Percentiles rank a stretch among this genome's conserved stretches.
Evolutionary conservation across 768 basidiomycete species (phyloP).

Genomic region (Clitopilus passeckerianus): DNA sequence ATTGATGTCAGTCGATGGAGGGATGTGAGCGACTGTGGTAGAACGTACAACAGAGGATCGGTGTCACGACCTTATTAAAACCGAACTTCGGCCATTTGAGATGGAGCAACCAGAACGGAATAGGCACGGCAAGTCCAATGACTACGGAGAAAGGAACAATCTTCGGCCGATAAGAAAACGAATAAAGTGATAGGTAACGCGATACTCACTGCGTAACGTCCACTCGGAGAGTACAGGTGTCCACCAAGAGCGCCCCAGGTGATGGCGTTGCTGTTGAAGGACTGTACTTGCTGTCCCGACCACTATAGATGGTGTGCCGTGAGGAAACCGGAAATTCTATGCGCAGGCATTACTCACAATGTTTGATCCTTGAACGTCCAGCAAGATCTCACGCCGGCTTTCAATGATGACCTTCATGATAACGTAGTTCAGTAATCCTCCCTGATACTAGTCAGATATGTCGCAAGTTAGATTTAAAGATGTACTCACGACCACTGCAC

Average conservation of each 20-base stretch:
- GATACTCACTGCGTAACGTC: conserved; percentile 37
- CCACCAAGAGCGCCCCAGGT: conserved; percentile 56
- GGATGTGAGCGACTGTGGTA: not conserved
- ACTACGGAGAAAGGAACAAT: conserved; percentile 42
- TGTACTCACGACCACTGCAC: conserved; percentile 46
- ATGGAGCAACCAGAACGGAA: conserved; percentile 53
- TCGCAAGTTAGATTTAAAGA: conserved; percentile 8
- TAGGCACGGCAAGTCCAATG: conserved; percentile 45
- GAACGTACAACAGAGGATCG: conserved; percentile 35
- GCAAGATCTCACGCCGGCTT: conserved; percentile 40
- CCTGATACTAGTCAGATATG: conserved; percentile 11
- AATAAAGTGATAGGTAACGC: not conserved
- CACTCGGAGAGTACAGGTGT: conserved; percentile 37
- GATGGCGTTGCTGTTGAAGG: conserved; percentile 43
- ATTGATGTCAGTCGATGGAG: not conserved
- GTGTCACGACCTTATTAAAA: conserved; percentile 45
- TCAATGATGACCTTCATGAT: conserved; percentile 54
- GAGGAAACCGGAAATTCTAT: conserved; percentile 9
- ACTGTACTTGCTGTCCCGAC: conserved; percentile 37
- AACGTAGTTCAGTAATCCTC: conserved; percentile 38
- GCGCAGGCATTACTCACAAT: conserved; percentile 28
- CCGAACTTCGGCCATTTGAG: conserved; percentile 40
- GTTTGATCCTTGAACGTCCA: conserved; percentile 48
- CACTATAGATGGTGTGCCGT: conserved; percentile 26
- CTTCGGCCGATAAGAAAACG: conserved; percentile 15